Conservation (phyloP, 2,329 filamentous ascomycete species). For the Alternaria arbusti region DNA sequence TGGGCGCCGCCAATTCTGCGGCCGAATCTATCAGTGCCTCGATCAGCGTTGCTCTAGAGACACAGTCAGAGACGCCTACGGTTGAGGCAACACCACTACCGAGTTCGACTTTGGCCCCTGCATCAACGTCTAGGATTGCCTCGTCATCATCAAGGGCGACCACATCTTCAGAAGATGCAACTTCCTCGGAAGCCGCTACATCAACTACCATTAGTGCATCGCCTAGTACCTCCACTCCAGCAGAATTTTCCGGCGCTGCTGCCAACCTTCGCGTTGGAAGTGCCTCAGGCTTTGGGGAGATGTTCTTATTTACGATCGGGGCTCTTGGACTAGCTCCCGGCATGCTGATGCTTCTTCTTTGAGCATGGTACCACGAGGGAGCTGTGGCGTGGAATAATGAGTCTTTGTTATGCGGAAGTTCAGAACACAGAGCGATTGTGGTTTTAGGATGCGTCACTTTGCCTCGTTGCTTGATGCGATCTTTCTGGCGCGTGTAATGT, state of each 20-base stretch:
- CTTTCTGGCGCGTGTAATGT: neutral
- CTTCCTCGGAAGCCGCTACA: neutral
- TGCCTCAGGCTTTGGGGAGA: neutral
- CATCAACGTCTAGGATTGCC: neutral
- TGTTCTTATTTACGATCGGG: neutral
- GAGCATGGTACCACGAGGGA: neutral
- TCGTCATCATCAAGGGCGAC: neutral
- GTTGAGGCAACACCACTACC: neutral
- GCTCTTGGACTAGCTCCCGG: neutral
- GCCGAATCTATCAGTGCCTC: neutral
- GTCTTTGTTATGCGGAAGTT: neutral
- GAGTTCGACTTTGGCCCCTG: neutral
- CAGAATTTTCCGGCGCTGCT: neutral
- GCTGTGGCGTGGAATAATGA: neutral
- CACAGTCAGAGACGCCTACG: slow-evolving; percentile 1
- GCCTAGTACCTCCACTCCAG: neutral
- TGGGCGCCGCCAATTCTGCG: neutral
- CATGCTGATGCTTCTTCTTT: neutral
- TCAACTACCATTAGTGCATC: neutral
- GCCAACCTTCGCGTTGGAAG: neutral
- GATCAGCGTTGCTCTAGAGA: neutral
- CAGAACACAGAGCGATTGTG: neutral
- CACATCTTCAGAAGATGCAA: neutral
- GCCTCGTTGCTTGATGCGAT: neutral
- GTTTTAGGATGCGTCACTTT: neutral